Evolutionary conservation across 495 filamentous ascomycete species (phyloP), one percentile per base, ranked within the genome.

Genomic region (Extremus antarcticus): DNA sequence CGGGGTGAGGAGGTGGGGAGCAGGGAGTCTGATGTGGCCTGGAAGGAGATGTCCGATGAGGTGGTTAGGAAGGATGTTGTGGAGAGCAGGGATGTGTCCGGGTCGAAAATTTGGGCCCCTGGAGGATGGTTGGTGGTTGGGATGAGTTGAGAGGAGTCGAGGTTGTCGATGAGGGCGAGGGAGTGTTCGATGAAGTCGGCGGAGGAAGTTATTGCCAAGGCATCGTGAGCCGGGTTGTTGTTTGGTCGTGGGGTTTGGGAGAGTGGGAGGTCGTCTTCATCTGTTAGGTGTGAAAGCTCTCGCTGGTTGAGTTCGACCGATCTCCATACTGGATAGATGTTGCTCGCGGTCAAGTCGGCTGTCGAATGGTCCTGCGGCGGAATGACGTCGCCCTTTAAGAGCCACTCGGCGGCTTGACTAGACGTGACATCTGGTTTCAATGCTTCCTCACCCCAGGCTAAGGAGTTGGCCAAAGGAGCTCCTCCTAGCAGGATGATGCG

Each of bases 121-220:
- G 55, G 46, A n/a, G n/a, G n/a, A n/a, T 24, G 29, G 25, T 23
- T 32, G 41, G 58, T 50, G 7, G 52, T 24, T 15, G 53, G 2
- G 8, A 70, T 43, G 22, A 81, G 66, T 57, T 78, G 74, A 8
- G 79, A 80, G 3, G 78, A 78, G 0, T 70, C 55, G 7, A 78
- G 58, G 25, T 76, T 69, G 56, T 84, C 75, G 58, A 90, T 81
- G 3, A 83, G 62, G 7, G 78, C 77, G 32, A 88, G 74, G 0
- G 86, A 89, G 63, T 86, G 81, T 56, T 88, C 78, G 63, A 87
- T 86, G 62, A 88, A 88, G 20, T 25, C 55, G 25, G 32, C 47
- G 38, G n/a, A n/a, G n/a, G n/a, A n/a, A n/a, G n/a, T n/a, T n/a
- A n/a, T n/a, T n/a, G n/a, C n/a, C n/a, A n/a, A n/a, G n/a, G n/a